Evolutionary conservation across 345 rosid species (phyloP).

Genomic region (Kandelia obovata): DNA sequence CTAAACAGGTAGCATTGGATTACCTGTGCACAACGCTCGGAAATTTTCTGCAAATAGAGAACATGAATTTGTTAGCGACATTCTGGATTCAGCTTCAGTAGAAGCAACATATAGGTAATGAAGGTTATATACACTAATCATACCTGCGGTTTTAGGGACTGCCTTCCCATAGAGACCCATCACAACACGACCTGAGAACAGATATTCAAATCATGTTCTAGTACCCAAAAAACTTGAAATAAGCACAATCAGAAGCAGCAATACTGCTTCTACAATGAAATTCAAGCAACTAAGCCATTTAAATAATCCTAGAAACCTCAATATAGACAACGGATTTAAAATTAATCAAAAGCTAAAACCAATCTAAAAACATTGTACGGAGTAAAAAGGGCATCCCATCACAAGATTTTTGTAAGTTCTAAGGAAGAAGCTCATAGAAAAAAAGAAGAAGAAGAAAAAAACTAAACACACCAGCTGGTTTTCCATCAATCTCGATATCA

Average conservation of each 20-base stretch:
- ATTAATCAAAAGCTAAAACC: no score
- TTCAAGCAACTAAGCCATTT: no score
- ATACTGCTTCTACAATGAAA: background rate
- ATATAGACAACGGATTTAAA: no score
- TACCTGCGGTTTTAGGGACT: conserved; percentile 92
- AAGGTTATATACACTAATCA: background rate
- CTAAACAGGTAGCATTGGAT: no score
- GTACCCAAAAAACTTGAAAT: background rate
- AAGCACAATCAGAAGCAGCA: background rate
- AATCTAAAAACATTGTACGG: no score
- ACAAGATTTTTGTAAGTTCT: no score
- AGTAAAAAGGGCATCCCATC: no score
- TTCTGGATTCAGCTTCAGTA: background rate
- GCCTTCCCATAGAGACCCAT: conserved; percentile 88
- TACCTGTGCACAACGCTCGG: conserved; percentile 97
- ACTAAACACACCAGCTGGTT: conserved; percentile 68
- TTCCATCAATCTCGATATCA: conserved; percentile 84
- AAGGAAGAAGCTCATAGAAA: background rate
- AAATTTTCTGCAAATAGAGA: conserved; percentile 76
- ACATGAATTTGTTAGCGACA: conserved; percentile 15
- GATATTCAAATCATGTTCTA: background rate
- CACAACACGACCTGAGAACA: conserved; percentile 69
- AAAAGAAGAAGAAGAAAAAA: background rate
- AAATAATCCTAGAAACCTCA: no score
- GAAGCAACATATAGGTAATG: background rate